Percentiles rank a stretch among this genome's conserved stretches.
Evolutionary conservation across 2,329 filamentous ascomycete genomes (phyloP).

Genomic region (Nemania sp.): DNA sequence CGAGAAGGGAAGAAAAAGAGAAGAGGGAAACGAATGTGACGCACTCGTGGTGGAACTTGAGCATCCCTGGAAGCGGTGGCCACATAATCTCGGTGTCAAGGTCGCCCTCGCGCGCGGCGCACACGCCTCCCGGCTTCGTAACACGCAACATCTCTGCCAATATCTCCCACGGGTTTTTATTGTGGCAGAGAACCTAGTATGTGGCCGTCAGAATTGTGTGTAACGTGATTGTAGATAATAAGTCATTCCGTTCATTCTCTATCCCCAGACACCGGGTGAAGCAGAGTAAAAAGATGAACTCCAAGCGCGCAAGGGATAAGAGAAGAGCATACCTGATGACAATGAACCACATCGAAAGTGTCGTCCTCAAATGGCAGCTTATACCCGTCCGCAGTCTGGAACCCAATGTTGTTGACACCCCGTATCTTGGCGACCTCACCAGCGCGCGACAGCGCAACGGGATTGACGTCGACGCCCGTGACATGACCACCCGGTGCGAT

Average conservation of each 20-base stretch:
- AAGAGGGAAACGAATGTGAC: too few relatives aligned
- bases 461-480: slow-evolving; percentile 49
- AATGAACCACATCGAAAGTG: slow-evolving; percentile 49
- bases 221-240: background rate
- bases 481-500: slow-evolving; percentile 53
- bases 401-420: slow-evolving; percentile 25
- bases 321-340: slow-evolving; percentile 47
- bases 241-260: too few relatives aligned
- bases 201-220: too few relatives aligned
- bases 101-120: slow-evolving; percentile 52
- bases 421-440: slow-evolving; percentile 5
- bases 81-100: slow-evolving; percentile 47
- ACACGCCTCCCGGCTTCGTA: slow-evolving; percentile 48
- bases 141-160: slow-evolving; percentile 51
- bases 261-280: too few relatives aligned
- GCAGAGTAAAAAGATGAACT: too few relatives aligned
- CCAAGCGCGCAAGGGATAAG: too few relatives aligned
- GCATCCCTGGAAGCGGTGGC: slow-evolving; percentile 25
- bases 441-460: slow-evolving; percentile 13
- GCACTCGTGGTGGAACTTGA: slow-evolving; percentile 32
- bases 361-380: slow-evolving; percentile 49
- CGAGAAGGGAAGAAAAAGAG: too few relatives aligned
- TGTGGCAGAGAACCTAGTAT: slow-evolving; percentile 45
- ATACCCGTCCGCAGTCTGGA: slow-evolving; percentile 51
- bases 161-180: slow-evolving; percentile 41